phyloP scores from a whole-genome alignment of 2,329 filamentous ascomycete species.

The Furcasterigmium sp. region DNA sequence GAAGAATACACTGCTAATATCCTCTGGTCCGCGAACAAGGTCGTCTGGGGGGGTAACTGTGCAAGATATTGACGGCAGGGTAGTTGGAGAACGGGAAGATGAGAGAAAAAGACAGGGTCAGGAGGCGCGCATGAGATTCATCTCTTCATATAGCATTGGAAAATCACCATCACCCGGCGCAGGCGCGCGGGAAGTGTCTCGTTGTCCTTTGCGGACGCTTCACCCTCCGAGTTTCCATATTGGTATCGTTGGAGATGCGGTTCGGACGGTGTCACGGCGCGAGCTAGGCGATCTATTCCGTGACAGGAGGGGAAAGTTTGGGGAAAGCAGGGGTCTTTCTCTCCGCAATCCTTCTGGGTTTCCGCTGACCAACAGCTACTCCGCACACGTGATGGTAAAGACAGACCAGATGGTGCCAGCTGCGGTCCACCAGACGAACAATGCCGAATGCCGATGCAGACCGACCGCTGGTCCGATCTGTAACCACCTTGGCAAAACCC shows the following conservation, averaged over 20 bases:
- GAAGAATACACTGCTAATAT: too few species aligned
- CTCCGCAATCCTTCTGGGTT: too few species aligned
- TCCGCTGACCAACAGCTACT: too few species aligned
- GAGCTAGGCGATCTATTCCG: conserved; percentile 1
- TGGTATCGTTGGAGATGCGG: conserved; percentile 5
- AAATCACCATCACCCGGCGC: neutral
- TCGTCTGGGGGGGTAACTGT: too few species aligned
- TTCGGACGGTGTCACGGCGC: conserved; percentile 1
- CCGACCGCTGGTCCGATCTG: too few species aligned
- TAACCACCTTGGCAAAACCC: too few species aligned
- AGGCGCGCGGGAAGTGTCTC: conserved; percentile 10
- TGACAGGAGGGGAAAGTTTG: conserved; percentile 1
- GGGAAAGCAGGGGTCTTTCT: neutral
- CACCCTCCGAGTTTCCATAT: conserved; percentile 21
- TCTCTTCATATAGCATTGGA: neutral
- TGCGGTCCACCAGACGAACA: too few species aligned
- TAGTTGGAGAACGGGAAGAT: neutral
- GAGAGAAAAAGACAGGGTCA: neutral
- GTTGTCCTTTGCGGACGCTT: conserved; percentile 25
- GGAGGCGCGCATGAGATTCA: neutral
- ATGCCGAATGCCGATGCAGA: too few species aligned
- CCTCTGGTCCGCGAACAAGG: too few species aligned
- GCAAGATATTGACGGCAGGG: too few species aligned
- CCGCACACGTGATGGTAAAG: too few species aligned
- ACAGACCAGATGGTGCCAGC: too few species aligned